Conservation (phyloP, 345 rosid species). For the Trapa incisa region DNA sequence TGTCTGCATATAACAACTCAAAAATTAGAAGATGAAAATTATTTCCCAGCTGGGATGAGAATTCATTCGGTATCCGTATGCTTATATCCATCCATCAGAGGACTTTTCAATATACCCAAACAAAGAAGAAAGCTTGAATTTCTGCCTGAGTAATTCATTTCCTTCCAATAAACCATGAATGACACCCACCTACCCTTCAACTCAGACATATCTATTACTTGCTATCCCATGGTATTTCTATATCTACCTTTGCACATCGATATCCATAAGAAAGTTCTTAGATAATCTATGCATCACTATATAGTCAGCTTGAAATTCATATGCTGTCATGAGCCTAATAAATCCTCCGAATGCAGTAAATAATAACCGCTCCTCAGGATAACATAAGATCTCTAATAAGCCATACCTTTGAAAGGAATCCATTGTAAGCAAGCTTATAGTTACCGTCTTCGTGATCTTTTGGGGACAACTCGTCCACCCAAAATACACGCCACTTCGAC, state of each 20-base stretch:
- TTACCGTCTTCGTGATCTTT: slow-evolving; percentile 73
- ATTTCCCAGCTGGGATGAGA: no score
- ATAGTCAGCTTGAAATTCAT: neutral
- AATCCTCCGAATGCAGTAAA: neutral
- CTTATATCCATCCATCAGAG: no score
- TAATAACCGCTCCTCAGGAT: neutral
- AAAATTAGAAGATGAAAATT: neutral
- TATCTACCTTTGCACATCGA: neutral
- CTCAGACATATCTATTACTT: neutral
- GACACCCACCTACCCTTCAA: neutral
- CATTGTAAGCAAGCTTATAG: slow-evolving; percentile 66
- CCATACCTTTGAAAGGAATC: slow-evolving; percentile 55
- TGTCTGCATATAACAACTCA: no score
- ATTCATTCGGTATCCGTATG: no score
- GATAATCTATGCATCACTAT: neutral
- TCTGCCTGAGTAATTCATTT: neutral
- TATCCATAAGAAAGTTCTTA: neutral
- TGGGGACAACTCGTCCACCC: slow-evolving; percentile 97
- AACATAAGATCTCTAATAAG: neutral
- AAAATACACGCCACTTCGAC: slow-evolving; percentile 82
- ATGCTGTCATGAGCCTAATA: neutral
- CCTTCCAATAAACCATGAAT: neutral
- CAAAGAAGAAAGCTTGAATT: neutral
- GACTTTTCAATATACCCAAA: no score
- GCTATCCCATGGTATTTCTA: neutral